These are phyloP conservation scores for Phytophthora vignae DNA, from an alignment of 352 stramenopile species.

Conservation along the genomic window DNA sequence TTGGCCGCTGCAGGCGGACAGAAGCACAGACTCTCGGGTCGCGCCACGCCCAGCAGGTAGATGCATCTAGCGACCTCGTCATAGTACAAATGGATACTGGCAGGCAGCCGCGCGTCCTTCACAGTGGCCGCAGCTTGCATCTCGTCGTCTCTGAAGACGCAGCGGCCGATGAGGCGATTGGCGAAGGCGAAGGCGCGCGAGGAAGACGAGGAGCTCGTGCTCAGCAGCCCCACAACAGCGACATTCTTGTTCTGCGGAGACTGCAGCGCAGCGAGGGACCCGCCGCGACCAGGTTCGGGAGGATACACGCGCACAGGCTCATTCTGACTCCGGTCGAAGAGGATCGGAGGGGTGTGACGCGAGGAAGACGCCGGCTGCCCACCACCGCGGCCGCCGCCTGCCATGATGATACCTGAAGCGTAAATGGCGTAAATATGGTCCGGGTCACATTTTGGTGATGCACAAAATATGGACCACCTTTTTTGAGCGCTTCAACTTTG, in stretches of 20 bases:
- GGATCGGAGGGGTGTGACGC: constrained; percentile 23
- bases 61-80: constrained; percentile 54
- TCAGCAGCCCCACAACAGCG: constrained; percentile 61
- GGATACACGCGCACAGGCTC: constrained; percentile 74
- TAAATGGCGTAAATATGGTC: not conserved
- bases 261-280: constrained; percentile 38
- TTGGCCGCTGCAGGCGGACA: constrained; percentile 11
- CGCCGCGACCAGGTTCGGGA: constrained; percentile 29
- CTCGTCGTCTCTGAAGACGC: constrained; percentile 51
- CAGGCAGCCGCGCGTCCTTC: constrained; percentile 33
- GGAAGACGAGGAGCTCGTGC: constrained; percentile 41
- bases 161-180: constrained; percentile 71
- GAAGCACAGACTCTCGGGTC: constrained; percentile 51
- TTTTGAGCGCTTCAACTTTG: not conserved
- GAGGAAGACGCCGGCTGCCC: constrained; percentile 18
- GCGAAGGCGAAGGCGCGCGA: constrained; percentile 50
- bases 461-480: not conserved
- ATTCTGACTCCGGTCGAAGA: constrained; percentile 48
- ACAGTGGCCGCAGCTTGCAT: constrained; percentile 35
- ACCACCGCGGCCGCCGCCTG: constrained; percentile 8
- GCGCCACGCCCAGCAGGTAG: constrained; percentile 63
- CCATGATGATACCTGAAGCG: constrained; percentile 12
- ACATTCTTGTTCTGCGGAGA: constrained; percentile 47
- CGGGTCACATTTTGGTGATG: not conserved
- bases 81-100: constrained; percentile 69